Evolutionary conservation across 129 eudicot species (phyloP), one percentile per base, ranked within the genome.

Genomic region (Logfia minima): DNA sequence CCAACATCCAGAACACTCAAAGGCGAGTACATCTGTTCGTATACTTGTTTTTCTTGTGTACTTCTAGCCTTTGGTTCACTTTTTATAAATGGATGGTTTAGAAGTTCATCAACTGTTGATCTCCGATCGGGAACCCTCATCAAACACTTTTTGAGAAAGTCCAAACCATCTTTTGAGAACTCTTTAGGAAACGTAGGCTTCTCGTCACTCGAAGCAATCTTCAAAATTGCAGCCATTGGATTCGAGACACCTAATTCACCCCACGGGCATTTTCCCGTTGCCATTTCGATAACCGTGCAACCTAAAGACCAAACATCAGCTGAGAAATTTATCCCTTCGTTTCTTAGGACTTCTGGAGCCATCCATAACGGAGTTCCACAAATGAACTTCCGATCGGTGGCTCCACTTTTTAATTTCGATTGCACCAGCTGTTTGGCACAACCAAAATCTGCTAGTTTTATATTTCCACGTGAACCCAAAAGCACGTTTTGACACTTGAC

Each of bases 251-350:
- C 72, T 8, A 72, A 72, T 3, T 79, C 83, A 1, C 84, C 80
- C 96, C 96, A 89, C 0, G 96, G 92, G 23, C 84, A 84, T 22
- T 45, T 77, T 3, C 95, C 95, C 0, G 92, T 87, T 26, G 92
- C 92, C 96, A 92, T 92, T 76, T 91, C 92, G 7, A 91, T 87
- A n/a, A 91, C 66, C 23, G 89, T 83, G 70, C 97, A 91, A 17
- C 97, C 97, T 39, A 92, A 75, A 8, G 97, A 89, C 96, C 97
- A 92, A n/a, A 92, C 84, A 68, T 92, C 97, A 7, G 90, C 86
- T 4, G 88, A 76, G 37, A 80, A 85, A 65, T 84, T 87, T 22
- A 85, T 18, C 62, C 75, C 81, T 72, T 92, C 89, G 35, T 86
- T 84, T 31, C 85, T 78, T 10, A 92, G 69, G 3, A 87, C 89